Conservation (phyloP, 2,329 filamentous ascomycete genomes). For the Neobulgaria alba region DNA sequence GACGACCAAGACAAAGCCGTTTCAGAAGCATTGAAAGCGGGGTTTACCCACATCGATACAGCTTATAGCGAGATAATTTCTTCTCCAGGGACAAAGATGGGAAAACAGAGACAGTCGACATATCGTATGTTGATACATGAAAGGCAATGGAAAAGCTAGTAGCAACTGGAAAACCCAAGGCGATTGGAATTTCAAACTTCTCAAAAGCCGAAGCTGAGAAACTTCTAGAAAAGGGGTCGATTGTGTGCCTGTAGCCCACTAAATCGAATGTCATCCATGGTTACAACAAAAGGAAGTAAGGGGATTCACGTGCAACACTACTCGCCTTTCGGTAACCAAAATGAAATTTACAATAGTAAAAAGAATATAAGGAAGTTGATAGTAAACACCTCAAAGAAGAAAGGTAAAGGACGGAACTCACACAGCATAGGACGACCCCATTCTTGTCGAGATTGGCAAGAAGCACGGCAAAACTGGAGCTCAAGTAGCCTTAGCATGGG, state of each 20-base stretch:
- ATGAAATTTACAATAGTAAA: conserved; percentile 51
- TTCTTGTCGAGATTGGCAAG: conserved; percentile 44
- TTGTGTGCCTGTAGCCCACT: conserved; percentile 49
- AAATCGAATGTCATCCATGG: conserved; percentile 47
- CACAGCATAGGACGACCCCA: conserved; percentile 43
- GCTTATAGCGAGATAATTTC: conserved; percentile 30
- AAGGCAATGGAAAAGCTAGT: conserved; percentile 48
- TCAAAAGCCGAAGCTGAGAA: conserved; percentile 31
- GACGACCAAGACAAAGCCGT: conserved; percentile 38
- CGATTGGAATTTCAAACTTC: conserved; percentile 59
- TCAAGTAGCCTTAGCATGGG: conserved; percentile 53
- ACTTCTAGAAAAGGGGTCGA: conserved; percentile 34
- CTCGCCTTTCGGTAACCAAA: conserved; percentile 50
- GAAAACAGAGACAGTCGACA: conserved; percentile 18
- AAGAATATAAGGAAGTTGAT: conserved; percentile 40
- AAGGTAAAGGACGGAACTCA: too few species aligned
- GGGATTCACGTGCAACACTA: conserved; percentile 37
- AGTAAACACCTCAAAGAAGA: conserved; percentile 17
- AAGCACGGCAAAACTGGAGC: conserved; percentile 47
- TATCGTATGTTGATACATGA: conserved; percentile 44
- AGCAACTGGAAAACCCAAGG: conserved; percentile 40
- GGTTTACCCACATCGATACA: conserved; percentile 36
- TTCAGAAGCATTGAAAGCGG: conserved; percentile 35
- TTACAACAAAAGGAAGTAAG: conserved; percentile 40
- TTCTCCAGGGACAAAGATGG: conserved; percentile 22